Evolutionary conservation across 2,329 filamentous ascomycete species (phyloP).

Genomic region (Aspergillus viridinutans): DNA sequence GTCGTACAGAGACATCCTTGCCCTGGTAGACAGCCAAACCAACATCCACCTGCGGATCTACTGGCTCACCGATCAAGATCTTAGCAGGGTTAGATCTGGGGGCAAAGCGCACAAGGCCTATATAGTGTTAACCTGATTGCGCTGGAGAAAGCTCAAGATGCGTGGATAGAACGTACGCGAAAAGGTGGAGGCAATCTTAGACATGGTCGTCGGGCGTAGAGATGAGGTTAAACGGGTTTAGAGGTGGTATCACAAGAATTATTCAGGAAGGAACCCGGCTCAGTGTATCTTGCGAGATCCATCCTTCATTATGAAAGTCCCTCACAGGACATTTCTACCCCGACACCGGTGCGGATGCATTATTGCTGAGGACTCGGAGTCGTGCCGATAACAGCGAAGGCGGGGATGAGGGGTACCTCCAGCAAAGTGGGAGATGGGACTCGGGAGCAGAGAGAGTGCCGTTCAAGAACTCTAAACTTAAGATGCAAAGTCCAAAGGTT

Average conservation of each 20-base stretch:
- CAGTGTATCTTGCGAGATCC: not conserved
- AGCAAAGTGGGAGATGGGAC: slow-evolving; percentile 1
- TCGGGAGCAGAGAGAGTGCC: not conserved
- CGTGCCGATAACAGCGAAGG: not conserved
- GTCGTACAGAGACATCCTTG: slow-evolving; percentile 52
- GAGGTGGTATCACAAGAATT: not conserved
- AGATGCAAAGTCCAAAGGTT: not conserved
- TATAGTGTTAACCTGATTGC: slow-evolving; percentile 3
- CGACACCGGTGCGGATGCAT: slow-evolving; percentile 8
- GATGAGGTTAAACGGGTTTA: not conserved
- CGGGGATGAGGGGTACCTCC: slow-evolving; percentile 10
- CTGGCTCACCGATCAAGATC: slow-evolving; percentile 55
- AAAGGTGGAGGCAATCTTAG: slow-evolving; percentile 35
- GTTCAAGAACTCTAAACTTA: too few relatives aligned
- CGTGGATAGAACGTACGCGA: slow-evolving; percentile 24
- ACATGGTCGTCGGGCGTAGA: slow-evolving; percentile 19
- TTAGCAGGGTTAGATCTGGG: slow-evolving; percentile 49
- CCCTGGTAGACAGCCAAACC: slow-evolving; percentile 54
- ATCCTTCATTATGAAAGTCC: not conserved
- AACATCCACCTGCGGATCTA: slow-evolving; percentile 52
- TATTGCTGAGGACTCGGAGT: not conserved
- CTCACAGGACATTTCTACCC: slow-evolving; percentile 22
- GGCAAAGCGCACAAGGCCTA: slow-evolving; percentile 58
- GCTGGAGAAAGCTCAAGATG: too few relatives aligned
- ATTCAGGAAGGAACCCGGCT: not conserved